Evolutionary conservation across 768 basidiomycete genomes (phyloP), one percentile per base, ranked within the genome.

Genomic region (Termitomyces sp.): DNA sequence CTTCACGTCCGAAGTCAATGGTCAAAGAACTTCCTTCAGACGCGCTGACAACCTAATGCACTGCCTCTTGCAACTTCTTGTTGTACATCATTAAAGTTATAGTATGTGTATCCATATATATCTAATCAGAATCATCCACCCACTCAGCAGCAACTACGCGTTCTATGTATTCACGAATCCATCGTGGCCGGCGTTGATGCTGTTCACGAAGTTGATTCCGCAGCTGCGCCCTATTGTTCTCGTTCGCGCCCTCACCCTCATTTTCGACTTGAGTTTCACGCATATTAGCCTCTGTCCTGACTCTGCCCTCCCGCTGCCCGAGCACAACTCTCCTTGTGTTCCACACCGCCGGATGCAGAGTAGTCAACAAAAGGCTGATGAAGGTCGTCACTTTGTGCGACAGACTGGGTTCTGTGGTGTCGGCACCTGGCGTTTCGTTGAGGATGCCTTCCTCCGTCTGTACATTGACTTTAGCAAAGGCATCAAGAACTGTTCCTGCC

Each of bases 301-400:
- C 67, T 45, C 79, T 77, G 8, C 86, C 84, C 72, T 91, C 89
- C 52, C 89, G 72, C 58, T 75, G 76, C 62, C 82, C 74, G 64
- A 91, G 77, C 15, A 77, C 79, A 22, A 67, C 71, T 50, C 88
- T 74, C 64, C 89, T 76, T 59, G 83, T 79, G 65, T 90, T 84
- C 82, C 88, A 90, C 41, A 88, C 75, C 39, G 87, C 88, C 5
- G 89, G 89, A 66, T 90, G 84, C 36, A 88, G 67, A 16, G 88
- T 89, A 33, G 81, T 72, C 29, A 84, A 36, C 42, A 90, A 71
- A 34, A 91, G 70, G 31, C 74, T 72, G 31, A 83, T 60, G 65
- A 91, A 89, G 9, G 81, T 79, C 45, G 69, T 68, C 24, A 72
- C 56, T 64, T 82, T 86, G 65, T 79, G 83, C 9, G 73, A 63